phyloP scores from a whole-genome alignment of 2,329 filamentous ascomycete species.

The Catunica adiposa region DNA sequence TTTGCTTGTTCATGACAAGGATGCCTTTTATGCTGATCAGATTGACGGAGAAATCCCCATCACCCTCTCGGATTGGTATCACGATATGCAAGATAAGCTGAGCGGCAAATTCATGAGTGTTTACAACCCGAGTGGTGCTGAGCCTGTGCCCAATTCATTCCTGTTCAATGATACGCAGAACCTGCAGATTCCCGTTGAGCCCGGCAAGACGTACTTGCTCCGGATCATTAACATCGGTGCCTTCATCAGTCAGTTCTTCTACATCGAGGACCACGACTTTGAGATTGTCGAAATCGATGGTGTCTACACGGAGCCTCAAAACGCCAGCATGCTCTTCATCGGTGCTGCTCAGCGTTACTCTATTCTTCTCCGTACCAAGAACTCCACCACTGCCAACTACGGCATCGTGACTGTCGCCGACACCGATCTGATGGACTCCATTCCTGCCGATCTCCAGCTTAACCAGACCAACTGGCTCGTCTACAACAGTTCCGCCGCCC shows the following conservation, averaged over 20 bases:
- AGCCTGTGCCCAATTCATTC: constrained; percentile 37
- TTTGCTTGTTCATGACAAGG: constrained; percentile 37
- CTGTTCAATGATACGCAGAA: constrained; percentile 35
- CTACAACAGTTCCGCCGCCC: constrained; percentile 19
- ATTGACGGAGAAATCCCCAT: constrained; percentile 39
- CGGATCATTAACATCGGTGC: constrained; percentile 37
- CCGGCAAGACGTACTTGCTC: constrained; percentile 36
- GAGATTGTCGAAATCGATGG: constrained; percentile 30
- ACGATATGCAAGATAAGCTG: constrained; percentile 34
- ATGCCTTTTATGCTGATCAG: constrained; percentile 29
- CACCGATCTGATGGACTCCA: constrained; percentile 19
- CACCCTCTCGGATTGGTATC: constrained; percentile 46
- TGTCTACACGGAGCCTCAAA: constrained; percentile 30
- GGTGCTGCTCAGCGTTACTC: constrained; percentile 33
- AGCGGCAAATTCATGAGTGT: constrained; percentile 30
- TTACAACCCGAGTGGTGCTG: constrained; percentile 32
- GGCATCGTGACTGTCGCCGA: constrained; percentile 22
- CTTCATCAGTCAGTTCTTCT: constrained; percentile 32
- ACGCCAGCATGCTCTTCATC: constrained; percentile 29
- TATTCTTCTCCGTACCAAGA: constrained; percentile 31
- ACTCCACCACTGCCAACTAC: constrained; percentile 29
- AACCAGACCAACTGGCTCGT: constrained; percentile 24
- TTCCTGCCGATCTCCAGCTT: constrained; percentile 36
- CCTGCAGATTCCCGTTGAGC: constrained; percentile 27
- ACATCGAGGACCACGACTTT: constrained; percentile 27